These are phyloP conservation scores for Colletotrichum simmondsii DNA, from an alignment of 2,329 filamentous ascomycete species.

Conservation along the genomic window DNA sequence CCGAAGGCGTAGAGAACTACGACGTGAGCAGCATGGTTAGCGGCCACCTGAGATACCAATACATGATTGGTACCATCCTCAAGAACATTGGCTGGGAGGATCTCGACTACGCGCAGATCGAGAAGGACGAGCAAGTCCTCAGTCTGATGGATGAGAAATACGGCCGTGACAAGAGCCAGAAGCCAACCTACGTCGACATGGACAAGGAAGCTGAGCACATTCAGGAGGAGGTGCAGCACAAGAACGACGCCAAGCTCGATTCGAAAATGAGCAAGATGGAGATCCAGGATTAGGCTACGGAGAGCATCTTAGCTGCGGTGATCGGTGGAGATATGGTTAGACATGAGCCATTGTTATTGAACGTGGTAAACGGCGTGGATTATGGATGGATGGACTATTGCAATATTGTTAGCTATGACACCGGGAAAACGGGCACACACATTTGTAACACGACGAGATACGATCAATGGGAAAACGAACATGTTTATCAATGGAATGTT, in stretches of 20 bases:
- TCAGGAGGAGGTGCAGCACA: constrained; percentile 40
- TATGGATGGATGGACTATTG: constrained; percentile 4
- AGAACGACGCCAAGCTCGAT: constrained; percentile 36
- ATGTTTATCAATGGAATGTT: constrained; percentile 6
- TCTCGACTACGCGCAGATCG: constrained; percentile 56
- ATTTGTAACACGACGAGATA: constrained; percentile 2
- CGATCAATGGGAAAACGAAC: constrained; percentile 18
- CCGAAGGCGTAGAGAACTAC: constrained; percentile 74
- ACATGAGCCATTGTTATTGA: constrained; percentile 6
- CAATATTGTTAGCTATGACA: constrained; percentile 5
- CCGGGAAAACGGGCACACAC: background rate
- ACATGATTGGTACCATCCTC: constrained; percentile 74
- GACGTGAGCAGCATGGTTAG: constrained; percentile 73
- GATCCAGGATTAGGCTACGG: constrained; percentile 36
- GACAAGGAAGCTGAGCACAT: constrained; percentile 32
- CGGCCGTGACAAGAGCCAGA: constrained; percentile 45
- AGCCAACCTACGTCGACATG: constrained; percentile 26
- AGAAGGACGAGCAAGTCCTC: constrained; percentile 44
- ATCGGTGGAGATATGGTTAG: constrained; percentile 27
- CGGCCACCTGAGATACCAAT: constrained; percentile 78
- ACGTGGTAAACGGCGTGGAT: background rate
- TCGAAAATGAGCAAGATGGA: constrained; percentile 42
- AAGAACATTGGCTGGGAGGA: constrained; percentile 77
- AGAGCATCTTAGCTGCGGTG: constrained; percentile 32
- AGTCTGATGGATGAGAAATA: constrained; percentile 47